A percentile compares a stretch with the other conserved stretches of the same genome.
Conservation (phyloP, 129 eudicot species). For the Gnaphalium uliginosum region DNA sequence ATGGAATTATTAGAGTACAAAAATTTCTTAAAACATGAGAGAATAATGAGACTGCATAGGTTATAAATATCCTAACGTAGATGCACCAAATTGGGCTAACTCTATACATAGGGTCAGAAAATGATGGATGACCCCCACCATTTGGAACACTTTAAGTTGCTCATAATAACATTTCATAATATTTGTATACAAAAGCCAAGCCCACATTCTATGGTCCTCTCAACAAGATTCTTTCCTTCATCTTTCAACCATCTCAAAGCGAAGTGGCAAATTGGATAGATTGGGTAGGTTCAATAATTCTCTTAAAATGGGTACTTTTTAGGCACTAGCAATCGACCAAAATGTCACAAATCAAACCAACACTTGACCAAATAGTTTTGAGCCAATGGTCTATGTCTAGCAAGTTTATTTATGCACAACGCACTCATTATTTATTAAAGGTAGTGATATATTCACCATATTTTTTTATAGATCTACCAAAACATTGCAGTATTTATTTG, state of each 20-base stretch:
- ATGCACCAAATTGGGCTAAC: slow-evolving; percentile 10
- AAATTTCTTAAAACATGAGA: too few species aligned
- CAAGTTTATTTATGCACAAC: background rate
- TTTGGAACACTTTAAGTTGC: slow-evolving; percentile 5
- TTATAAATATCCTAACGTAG: too few species aligned
- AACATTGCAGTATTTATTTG: too few species aligned
- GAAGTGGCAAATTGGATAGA: background rate
- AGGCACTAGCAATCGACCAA: background rate
- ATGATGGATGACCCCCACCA: slow-evolving; percentile 3
- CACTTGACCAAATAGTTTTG: too few species aligned
- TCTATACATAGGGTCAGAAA: slow-evolving; percentile 21
- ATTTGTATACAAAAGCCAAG: background rate
- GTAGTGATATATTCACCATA: too few species aligned
- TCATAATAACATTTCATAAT: slow-evolving; percentile 21
- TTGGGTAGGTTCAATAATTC: background rate
- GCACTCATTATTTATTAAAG: too few species aligned
- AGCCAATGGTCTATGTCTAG: background rate
- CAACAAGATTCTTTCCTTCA: background rate
- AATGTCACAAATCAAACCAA: background rate
- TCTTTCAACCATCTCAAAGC: background rate
- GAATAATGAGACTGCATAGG: too few species aligned
- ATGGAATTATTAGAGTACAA: too few species aligned
- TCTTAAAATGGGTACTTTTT: background rate
- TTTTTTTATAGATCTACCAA: too few species aligned
- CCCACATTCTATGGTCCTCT: slow-evolving; percentile 19